Percentiles rank a stretch among this genome's conserved stretches.
Evolutionary conservation across 2,329 filamentous ascomycete genomes (phyloP).

Genomic region (Fusarium sp.): DNA sequence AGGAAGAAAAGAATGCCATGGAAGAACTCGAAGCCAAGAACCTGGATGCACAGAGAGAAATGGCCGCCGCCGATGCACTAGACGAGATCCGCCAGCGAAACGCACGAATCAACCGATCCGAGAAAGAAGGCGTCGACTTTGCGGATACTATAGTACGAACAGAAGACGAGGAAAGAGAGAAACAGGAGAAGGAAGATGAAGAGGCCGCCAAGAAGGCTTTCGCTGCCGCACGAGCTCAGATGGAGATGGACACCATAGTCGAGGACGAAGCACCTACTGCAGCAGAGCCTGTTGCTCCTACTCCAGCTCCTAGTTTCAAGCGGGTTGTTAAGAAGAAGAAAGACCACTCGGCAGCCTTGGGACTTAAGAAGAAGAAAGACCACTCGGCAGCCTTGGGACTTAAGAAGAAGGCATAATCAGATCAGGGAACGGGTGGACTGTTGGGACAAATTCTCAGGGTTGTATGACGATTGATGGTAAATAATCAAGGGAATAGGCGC

Average conservation of each 20-base stretch:
- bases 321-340: slow-evolving; percentile 89
- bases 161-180: slow-evolving; percentile 70
- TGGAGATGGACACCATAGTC: slow-evolving; percentile 65
- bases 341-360: slow-evolving; percentile 77
- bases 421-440: slow-evolving; percentile 52
- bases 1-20: slow-evolving; percentile 89
- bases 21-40: slow-evolving; percentile 95
- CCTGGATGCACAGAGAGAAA: slow-evolving; percentile 90
- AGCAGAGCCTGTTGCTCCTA: neutral
- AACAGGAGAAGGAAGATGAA: slow-evolving; percentile 83
- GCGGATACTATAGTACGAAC: slow-evolving; percentile 65
- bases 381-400: slow-evolving; percentile 81
- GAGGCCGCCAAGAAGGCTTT: slow-evolving; percentile 86
- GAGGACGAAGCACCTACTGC: slow-evolving; percentile 55
- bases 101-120: slow-evolving; percentile 83
- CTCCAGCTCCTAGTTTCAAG: slow-evolving; percentile 67
- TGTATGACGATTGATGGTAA: neutral
- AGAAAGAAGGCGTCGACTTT: slow-evolving; percentile 74
- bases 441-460: rapidly evolving
- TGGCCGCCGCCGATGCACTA: slow-evolving; percentile 94
- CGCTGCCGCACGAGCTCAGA: slow-evolving; percentile 68
- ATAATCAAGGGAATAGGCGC: neutral
- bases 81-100: slow-evolving; percentile 95
- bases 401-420: slow-evolving; percentile 80
- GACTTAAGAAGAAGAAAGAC: slow-evolving; percentile 96